Conservation (phyloP, 441 rosid species). For the Brassica hybrid region DNA sequence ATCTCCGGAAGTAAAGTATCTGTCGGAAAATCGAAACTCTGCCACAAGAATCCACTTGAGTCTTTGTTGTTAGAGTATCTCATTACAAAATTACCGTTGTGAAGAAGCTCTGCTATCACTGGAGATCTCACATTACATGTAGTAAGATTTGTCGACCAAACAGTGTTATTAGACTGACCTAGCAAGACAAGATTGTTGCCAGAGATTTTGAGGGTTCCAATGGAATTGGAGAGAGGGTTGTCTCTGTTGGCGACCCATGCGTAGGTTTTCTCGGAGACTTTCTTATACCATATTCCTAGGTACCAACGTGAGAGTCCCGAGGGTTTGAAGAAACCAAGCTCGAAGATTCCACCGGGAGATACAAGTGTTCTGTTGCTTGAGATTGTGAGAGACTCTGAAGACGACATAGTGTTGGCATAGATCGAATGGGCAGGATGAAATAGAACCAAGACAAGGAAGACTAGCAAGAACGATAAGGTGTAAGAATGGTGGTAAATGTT, state of each 20-base stretch:
- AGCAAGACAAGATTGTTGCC: neutral
- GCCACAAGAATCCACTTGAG: neutral
- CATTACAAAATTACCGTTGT: neutral
- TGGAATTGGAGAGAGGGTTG: neutral
- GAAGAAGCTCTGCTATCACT: neutral
- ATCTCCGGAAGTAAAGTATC: neutral
- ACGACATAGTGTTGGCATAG: neutral
- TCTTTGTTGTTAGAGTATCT: neutral
- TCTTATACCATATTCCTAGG: neutral
- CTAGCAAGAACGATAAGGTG: neutral
- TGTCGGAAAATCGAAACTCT: neutral
- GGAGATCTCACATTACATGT: neutral
- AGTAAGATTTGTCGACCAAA: neutral
- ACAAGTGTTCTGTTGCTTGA: neutral
- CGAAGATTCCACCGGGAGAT: neutral
- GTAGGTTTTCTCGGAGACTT: neutral
- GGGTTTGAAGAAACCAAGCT: slow-evolving; percentile 5
- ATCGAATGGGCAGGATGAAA: neutral
- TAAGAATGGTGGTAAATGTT: neutral
- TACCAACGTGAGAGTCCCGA: neutral
- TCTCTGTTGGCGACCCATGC: slow-evolving; percentile 1
- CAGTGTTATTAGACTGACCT: neutral
- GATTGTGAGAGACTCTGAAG: neutral
- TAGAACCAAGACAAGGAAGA: neutral
- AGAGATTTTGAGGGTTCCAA: neutral